Conservation (phyloP, 345 rosid species). For the Murraya koenigii region DNA sequence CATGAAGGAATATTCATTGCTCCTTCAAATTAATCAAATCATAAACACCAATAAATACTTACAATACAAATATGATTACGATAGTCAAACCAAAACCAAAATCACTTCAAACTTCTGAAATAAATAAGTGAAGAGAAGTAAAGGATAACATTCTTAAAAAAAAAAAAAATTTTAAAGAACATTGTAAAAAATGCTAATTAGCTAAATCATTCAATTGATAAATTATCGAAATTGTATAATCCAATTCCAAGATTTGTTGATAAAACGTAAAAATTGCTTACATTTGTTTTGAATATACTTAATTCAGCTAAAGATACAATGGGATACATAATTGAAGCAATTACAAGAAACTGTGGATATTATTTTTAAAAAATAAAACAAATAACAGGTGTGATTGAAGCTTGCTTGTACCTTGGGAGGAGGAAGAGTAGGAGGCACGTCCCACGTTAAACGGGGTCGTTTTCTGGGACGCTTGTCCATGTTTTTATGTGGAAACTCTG, state of each 20-base stretch:
- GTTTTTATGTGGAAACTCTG: conserved; percentile 51
- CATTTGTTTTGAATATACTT: not conserved
- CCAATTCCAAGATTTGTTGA: not conserved
- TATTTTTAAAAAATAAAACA: not conserved
- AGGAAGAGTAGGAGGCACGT: conserved; percentile 49
- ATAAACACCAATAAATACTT: conserved; percentile 67
- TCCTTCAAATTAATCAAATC: conserved; percentile 51
- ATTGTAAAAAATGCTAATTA: not conserved
- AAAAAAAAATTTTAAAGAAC: not conserved
- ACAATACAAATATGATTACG: conserved; percentile 99
- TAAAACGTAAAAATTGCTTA: not conserved
- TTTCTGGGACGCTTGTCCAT: conserved; percentile 71
- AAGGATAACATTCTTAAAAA: conserved; percentile 36
- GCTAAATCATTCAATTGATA: not conserved
- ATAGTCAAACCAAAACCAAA: conserved; percentile 71
- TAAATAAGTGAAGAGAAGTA: conserved; percentile 9
- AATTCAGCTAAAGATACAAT: not conserved
- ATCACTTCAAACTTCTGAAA: conserved; percentile 29
- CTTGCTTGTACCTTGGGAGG: conserved; percentile 38
- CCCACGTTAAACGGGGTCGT: conserved; percentile 75
- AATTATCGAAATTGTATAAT: not conserved
- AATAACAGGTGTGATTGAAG: not conserved
- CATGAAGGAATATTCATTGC: conserved; percentile 26
- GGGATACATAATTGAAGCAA: not conserved
- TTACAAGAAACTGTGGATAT: not conserved